Evolutionary conservation across 2,329 filamentous ascomycete species (phyloP).

Genomic region (Fusarium protoensiforme): DNA sequence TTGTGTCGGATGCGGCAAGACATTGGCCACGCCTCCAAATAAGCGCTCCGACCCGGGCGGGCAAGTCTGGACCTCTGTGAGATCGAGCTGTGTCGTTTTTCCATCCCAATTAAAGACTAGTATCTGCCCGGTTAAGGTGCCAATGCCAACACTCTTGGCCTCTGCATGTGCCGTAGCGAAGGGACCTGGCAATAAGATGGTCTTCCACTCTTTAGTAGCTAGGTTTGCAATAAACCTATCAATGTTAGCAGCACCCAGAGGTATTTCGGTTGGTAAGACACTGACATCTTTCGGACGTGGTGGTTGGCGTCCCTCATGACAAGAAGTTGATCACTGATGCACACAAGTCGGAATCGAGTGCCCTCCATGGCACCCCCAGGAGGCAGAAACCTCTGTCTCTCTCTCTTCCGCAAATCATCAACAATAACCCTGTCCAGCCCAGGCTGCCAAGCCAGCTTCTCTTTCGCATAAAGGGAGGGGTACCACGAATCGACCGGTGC

Average conservation of each 20-base stretch:
- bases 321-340: conserved; percentile 35
- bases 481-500: not conserved
- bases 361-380: conserved; percentile 30
- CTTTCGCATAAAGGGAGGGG: conserved; percentile 35
- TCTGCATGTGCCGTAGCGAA: conserved; percentile 30
- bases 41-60: conserved; percentile 1
- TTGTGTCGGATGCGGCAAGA: conserved; percentile 37
- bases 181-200: conserved; percentile 29
- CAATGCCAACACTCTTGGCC: conserved; percentile 29
- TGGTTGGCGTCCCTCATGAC: conserved; percentile 12
- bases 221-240: conserved; percentile 39
- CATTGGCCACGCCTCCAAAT: conserved; percentile 24
- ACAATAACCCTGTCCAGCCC: conserved; percentile 31
- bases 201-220: conserved; percentile 23
- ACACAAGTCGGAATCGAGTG: conserved; percentile 22
- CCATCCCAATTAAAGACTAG: conserved; percentile 38
- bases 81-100: conserved; percentile 26
- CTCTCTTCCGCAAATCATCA: conserved; percentile 35
- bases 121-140: conserved; percentile 34
- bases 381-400: conserved; percentile 34
- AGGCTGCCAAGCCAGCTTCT: conserved; percentile 44
- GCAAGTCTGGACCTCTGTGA: not conserved
- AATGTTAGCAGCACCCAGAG: not conserved
- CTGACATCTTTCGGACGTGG: not conserved
- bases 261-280: not conserved